Evolutionary conservation across 75 land plant species (phyloP).

Genomic region (Pinus albicaulis): DNA sequence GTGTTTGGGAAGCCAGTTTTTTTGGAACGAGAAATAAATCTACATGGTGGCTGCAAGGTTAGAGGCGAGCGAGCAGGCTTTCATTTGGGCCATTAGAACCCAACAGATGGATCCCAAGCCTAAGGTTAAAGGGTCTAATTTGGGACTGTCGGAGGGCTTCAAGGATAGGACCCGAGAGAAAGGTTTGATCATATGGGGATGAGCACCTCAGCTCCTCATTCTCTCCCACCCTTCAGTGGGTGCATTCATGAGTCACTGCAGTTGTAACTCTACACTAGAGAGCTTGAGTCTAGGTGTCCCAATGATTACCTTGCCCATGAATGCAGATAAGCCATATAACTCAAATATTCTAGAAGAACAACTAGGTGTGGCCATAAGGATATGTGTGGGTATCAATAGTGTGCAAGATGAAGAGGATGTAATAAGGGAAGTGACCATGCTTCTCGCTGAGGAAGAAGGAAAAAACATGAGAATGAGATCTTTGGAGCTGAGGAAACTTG

Average conservation of each 20-base stretch:
- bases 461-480: neutral
- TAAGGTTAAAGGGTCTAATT: neutral
- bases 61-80: too few relatives aligned
- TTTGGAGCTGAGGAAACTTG: neutral
- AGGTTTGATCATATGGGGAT: too few relatives aligned
- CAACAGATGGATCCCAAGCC: too few relatives aligned
- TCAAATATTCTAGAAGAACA: neutral
- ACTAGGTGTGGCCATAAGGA: neutral
- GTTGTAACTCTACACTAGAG: too few relatives aligned
- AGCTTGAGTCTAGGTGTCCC: too few relatives aligned
- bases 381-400: neutral
- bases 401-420: neutral
- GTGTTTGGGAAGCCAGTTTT: conserved; percentile 5
- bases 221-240: too few relatives aligned
- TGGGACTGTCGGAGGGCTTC: neutral
- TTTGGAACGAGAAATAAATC: conserved; percentile 13
- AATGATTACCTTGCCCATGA: too few relatives aligned
- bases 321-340: conserved; percentile 8
- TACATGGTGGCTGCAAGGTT: too few relatives aligned
- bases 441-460: conserved; percentile 1
- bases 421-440: neutral
- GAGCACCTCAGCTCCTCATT: too few relatives aligned
- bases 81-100: too few relatives aligned
- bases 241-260: too few relatives aligned
- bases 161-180: too few relatives aligned